Conservation (phyloP, 192 early-diverging fungal genomes). For the Entophlyctis luteolus region DNA sequence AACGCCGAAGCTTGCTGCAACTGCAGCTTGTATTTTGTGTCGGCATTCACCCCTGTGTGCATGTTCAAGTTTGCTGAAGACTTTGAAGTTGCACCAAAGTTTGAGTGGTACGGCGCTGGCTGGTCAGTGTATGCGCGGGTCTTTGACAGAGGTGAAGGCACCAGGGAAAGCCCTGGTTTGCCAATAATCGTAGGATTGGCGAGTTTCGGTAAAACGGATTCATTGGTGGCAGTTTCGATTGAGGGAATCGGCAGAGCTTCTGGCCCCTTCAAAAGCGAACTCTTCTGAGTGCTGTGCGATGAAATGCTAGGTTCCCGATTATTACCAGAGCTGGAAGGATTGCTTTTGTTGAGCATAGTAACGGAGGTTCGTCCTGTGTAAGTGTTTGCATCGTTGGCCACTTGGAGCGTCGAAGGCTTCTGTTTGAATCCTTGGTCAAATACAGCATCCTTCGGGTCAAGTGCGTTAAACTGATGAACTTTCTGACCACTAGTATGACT, state of each 20-base stretch:
- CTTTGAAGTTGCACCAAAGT: no score
- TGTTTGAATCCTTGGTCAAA: no score
- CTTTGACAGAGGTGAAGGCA: not conserved
- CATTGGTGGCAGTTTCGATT: not conserved
- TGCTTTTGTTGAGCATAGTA: slow-evolving; percentile 5
- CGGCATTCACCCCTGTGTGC: not conserved
- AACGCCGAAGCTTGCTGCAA: not conserved
- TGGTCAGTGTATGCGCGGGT: not conserved
- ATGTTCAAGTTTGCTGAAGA: not conserved
- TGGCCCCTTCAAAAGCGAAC: not conserved
- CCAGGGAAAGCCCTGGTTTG: no score
- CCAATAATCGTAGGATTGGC: not conserved
- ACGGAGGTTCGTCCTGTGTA: slow-evolving; percentile 10
- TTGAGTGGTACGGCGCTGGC: not conserved
- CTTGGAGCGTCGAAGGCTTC: not conserved
- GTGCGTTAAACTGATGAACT: not conserved
- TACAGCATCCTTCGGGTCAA: not conserved
- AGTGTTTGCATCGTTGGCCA: not conserved
- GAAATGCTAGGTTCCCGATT: not conserved
- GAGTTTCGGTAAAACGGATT: not conserved
- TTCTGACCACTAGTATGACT: not conserved
- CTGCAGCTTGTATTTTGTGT: not conserved
- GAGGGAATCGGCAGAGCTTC: not conserved
- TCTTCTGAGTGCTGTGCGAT: not conserved
- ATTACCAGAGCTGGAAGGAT: not conserved